Base-by-base conservation (phyloP, 441 rosid genomes). In the Hura crepitans region DNA sequence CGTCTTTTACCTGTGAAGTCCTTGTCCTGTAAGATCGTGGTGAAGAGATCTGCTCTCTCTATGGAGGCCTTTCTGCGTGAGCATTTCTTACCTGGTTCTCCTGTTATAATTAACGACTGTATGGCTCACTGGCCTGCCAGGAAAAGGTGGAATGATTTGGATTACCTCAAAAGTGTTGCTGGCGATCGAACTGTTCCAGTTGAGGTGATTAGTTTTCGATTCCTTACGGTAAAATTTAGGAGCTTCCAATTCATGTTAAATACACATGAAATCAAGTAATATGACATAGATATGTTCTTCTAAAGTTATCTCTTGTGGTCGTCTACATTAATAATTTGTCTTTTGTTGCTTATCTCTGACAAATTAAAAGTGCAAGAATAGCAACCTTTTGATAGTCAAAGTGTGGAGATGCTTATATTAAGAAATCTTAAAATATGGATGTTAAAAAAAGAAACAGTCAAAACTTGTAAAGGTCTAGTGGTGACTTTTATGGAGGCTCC, bases 111-210 rank as follows among this genome's bases (percentile, higher is more conserved):
- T 77, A 90, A 85, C 61, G 92, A 92, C 70, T 82, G 87, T 74
- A 94, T 94, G 97, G 87, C 84, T 72, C 96, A 94, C 69, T 94
- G 99, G 99, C 96, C 99, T 60, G 97, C 99, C 76, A 83, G 75
- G 77, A 73, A 77, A 47, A 94, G 83, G 85, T 94, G 99, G 99
- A 89, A 92, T 69, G 86, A 90, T 79, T 70, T 92, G 81, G 89
- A 85, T 74, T 94, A 94, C 71, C 86, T 94, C 53, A 83, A 70
- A 64, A 58, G 68, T 50, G 86, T 90, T 74, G 99, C 97, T 68
- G 99, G 97, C 75, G 84, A 87, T 63, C 90, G 99, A 20, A 94
- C 97, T 8, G 94, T 94, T 64, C 99, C 99, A 31, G 99, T 94
- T 58, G 99, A 94, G 99, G 99, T 92, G 84, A 86, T 86, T 76